These are phyloP conservation scores for Trichoderma citrinoviride DNA, from an alignment of 2,329 filamentous ascomycete species.

Conservation along the genomic window DNA sequence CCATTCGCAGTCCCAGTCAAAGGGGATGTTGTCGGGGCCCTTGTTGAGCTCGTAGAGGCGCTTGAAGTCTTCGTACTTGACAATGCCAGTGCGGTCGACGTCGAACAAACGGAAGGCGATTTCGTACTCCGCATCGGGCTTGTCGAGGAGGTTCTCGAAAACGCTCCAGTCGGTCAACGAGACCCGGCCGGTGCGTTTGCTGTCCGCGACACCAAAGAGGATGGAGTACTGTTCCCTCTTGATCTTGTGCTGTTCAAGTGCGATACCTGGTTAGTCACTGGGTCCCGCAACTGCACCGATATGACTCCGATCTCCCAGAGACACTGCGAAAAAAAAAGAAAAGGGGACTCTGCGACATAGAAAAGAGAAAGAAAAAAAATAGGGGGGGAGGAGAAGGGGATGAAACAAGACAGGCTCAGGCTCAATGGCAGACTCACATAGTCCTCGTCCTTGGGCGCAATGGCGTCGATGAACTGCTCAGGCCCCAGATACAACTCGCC, in stretches of 20 bases:
- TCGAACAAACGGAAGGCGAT: constrained; percentile 98
- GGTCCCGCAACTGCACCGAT: constrained; percentile 15
- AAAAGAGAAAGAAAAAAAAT: neutral
- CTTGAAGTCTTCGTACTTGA: constrained; percentile 88
- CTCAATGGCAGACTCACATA: constrained; percentile 65
- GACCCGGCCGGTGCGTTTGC: constrained; percentile 68
- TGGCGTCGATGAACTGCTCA: constrained; percentile 85
- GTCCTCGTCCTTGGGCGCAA: constrained; percentile 83
- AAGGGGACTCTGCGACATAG: neutral
- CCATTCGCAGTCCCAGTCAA: constrained; percentile 98
- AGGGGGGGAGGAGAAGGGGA: neutral
- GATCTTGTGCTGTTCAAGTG: constrained; percentile 78
- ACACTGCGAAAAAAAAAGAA: neutral
- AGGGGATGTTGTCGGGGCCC: constrained; percentile 78
- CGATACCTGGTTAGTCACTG: constrained; percentile 7
- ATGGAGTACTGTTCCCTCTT: constrained; percentile 92
- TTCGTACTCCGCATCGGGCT: constrained; percentile 97
- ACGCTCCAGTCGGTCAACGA: constrained; percentile 82
- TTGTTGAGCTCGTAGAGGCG: constrained; percentile 85
- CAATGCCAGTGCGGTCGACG: constrained; percentile 73
- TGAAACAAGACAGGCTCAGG: neutral
- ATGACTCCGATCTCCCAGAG: constrained; percentile 1
- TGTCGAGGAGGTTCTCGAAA: constrained; percentile 90
- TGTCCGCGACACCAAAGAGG: constrained; percentile 88
- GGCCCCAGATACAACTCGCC: constrained; percentile 79